These are phyloP conservation scores for Sarcodon aspratus DNA, from an alignment of 768 basidiomycete species.

Conservation along the genomic window DNA sequence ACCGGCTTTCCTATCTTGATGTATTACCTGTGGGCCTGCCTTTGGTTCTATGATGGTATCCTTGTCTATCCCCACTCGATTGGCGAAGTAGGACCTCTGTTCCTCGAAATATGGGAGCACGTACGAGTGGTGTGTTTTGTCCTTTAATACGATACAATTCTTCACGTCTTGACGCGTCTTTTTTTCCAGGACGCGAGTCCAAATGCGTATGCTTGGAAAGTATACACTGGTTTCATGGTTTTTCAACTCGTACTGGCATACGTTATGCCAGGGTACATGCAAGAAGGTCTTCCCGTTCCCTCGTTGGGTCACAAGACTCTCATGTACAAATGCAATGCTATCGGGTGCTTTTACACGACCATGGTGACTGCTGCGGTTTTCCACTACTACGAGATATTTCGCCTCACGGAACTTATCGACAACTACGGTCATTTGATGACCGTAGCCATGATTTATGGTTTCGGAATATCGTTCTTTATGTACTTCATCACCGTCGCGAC, in stretches of 20 bases:
- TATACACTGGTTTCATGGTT: conserved; percentile 80
- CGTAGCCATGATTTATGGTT: conserved; percentile 88
- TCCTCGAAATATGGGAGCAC: conserved; percentile 78
- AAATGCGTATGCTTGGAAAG: conserved; percentile 77
- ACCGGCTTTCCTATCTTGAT: conserved; percentile 87
- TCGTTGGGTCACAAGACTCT: conserved; percentile 88
- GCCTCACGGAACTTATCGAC: conserved; percentile 89
- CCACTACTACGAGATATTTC: conserved; percentile 75
- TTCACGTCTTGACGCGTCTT: not conserved
- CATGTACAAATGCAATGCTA: conserved; percentile 95
- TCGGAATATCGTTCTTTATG: conserved; percentile 66
- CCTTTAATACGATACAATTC: not conserved
- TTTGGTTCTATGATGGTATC: conserved; percentile 90
- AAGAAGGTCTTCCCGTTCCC: conserved; percentile 94
- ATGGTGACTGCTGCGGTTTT: conserved; percentile 63
- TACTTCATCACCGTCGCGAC: conserved; percentile 72
- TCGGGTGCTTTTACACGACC: conserved; percentile 75
- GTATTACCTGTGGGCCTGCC: conserved; percentile 98
- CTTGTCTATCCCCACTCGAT: conserved; percentile 57
- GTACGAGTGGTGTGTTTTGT: conserved; percentile 44
- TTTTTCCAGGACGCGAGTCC: conserved; percentile 81
- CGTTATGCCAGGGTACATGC: conserved; percentile 84
- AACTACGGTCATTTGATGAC: conserved; percentile 95
- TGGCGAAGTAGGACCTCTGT: conserved; percentile 67
- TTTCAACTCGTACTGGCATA: conserved; percentile 88